Evolutionary conservation across 129 eudicot genomes (phyloP).

Genomic region (Silybum marianum): DNA sequence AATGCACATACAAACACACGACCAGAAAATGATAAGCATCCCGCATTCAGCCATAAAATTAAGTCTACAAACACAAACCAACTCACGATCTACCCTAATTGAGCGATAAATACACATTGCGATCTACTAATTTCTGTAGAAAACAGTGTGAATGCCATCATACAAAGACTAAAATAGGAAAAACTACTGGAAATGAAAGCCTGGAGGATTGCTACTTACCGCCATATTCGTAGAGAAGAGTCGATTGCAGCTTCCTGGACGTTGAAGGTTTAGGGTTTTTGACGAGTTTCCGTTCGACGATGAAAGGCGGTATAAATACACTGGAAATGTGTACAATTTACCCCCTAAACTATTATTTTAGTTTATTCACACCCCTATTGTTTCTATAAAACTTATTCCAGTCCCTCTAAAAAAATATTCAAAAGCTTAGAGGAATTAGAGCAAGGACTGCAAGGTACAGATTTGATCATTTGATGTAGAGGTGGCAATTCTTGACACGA

Average conservation of each 20-base stretch:
- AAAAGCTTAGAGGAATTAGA: no score
- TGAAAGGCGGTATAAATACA: background rate
- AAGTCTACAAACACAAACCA: background rate
- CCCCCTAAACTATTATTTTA: background rate
- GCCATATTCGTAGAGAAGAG: constrained; percentile 30
- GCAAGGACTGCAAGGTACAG: background rate
- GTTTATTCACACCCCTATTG: background rate
- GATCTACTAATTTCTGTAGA: constrained; percentile 3
- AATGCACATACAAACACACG: background rate
- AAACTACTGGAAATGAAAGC: background rate
- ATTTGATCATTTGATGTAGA: no score
- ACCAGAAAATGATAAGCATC: background rate
- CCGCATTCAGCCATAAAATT: background rate
- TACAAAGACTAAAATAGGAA: background rate
- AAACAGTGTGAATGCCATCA: background rate
- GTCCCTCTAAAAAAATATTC: background rate
- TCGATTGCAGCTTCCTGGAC: constrained; percentile 17
- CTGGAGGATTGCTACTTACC: constrained; percentile 22
- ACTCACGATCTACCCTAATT: constrained; percentile 12
- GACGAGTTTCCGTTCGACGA: background rate
- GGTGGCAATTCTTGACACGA: no score
- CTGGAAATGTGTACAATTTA: background rate
- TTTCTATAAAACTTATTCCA: background rate
- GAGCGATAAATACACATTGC: constrained; percentile 7
- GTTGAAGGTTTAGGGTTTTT: constrained; percentile 24